phyloP scores from a whole-genome alignment of 2,329 filamentous ascomycete genomes.

The Venturia asperata region DNA sequence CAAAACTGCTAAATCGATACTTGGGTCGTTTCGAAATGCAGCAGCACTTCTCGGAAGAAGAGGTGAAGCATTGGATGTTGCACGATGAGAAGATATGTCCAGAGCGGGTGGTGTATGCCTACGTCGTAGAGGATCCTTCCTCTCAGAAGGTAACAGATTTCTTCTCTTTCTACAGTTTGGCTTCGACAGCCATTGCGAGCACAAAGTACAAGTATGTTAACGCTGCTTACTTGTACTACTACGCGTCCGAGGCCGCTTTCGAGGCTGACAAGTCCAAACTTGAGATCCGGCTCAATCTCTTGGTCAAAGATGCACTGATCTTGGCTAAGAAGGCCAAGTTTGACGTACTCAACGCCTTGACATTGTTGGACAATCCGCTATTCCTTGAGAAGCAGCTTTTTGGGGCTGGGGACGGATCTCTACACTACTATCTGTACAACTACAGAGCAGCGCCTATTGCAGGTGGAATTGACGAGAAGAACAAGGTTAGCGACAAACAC shows the following conservation, averaged over 20 bases:
- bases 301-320: slow-evolving; percentile 81
- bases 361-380: slow-evolving; percentile 84
- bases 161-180: slow-evolving; percentile 92
- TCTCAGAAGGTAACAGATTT: slow-evolving; percentile 88
- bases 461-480: slow-evolving; percentile 75
- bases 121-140: slow-evolving; percentile 68
- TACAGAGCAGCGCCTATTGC: slow-evolving; percentile 81
- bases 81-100: slow-evolving; percentile 56
- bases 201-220: slow-evolving; percentile 70
- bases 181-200: slow-evolving; percentile 83
- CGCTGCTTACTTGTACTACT: slow-evolving; percentile 96
- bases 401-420: slow-evolving; percentile 83
- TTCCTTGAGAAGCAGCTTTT: slow-evolving; percentile 95
- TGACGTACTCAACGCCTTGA: slow-evolving; percentile 95
- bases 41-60: slow-evolving; percentile 70
- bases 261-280: slow-evolving; percentile 50
- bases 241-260: slow-evolving; percentile 77
- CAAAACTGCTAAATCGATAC: slow-evolving; percentile 68
- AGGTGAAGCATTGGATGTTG: slow-evolving; percentile 82
- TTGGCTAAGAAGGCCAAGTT: slow-evolving; percentile 79
- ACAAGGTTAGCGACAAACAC: slow-evolving; percentile 66
- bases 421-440: slow-evolving; percentile 98
- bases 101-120: slow-evolving; percentile 84
- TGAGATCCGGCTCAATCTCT: slow-evolving; percentile 69
- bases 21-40: slow-evolving; percentile 74